phyloP scores from a whole-genome alignment of 257 asterid species.

The Solanum acaule region DNA sequence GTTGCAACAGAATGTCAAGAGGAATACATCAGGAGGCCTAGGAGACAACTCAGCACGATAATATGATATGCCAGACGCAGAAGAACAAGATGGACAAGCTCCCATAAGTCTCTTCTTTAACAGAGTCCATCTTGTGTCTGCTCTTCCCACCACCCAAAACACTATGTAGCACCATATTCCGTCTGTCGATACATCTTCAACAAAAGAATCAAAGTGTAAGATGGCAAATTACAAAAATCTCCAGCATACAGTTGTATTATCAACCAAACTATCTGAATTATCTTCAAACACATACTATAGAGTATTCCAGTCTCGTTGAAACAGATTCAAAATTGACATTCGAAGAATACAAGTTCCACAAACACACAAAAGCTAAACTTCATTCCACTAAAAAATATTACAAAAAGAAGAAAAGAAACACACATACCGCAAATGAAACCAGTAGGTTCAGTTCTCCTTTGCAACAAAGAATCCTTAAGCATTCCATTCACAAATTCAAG shows the following conservation, averaged over 20 bases:
- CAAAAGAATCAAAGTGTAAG: not conserved
- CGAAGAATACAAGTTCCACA: not conserved
- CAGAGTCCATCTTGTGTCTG: constrained; percentile 60
- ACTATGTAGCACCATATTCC: constrained; percentile 96
- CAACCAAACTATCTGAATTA: not conserved
- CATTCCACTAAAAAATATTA: not conserved
- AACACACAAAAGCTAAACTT: not conserved
- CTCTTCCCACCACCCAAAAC: constrained; percentile 61
- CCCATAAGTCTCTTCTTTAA: constrained; percentile 73
- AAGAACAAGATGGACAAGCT: constrained; percentile 68
- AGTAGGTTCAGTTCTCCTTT: not conserved
- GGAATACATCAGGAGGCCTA: constrained; percentile 76
- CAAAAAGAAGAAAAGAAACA: not conserved
- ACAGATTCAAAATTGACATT: not conserved
- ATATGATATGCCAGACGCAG: constrained; percentile 55
- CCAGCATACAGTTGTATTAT: not conserved
- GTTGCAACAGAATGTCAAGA: constrained; percentile 56
- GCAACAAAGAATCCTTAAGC: not conserved
- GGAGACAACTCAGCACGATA: constrained; percentile 40
- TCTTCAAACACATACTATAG: not conserved
- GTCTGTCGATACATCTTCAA: constrained; percentile 76
- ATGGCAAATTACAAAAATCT: not conserved
- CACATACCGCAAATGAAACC: not conserved
- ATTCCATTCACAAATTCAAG: not conserved
- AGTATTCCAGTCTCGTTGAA: not conserved